A percentile compares a stretch with the other conserved stretches of the same genome.
Evolutionary conservation across 768 basidiomycete genomes (phyloP).

Genomic region (Ramaria sp.): DNA sequence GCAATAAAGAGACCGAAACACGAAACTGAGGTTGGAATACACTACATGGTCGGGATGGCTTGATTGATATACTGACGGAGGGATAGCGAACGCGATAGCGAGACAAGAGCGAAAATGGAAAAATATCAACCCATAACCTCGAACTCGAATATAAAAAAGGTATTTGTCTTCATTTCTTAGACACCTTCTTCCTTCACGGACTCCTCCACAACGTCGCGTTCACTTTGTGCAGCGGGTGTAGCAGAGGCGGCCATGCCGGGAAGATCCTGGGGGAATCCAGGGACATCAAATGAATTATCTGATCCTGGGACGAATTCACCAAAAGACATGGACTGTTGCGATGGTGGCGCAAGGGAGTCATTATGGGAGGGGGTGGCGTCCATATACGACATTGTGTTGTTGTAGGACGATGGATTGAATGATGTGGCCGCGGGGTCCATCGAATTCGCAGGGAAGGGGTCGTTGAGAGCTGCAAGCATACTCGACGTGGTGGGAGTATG

Average conservation of each 20-base stretch:
- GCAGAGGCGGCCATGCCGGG: neutral
- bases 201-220: conserved; percentile 38
- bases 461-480: conserved; percentile 80
- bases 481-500: conserved; percentile 83
- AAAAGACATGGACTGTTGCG: conserved; percentile 53
- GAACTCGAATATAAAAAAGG: neutral
- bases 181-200: conserved; percentile 49
- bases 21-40: neutral
- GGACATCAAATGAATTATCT: conserved; percentile 49
- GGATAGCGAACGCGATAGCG: neutral
- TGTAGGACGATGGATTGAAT: conserved; percentile 35
- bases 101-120: conserved; percentile 1
- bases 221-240: conserved; percentile 42
- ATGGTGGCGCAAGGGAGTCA: conserved; percentile 48
- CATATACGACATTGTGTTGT: conserved; percentile 55
- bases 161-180: neutral
- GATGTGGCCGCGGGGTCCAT: conserved; percentile 53
- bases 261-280: conserved; percentile 59
- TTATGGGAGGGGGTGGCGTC: conserved; percentile 57
- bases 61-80: conserved; percentile 5
- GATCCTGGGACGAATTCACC: conserved; percentile 56
- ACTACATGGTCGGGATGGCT: neutral
- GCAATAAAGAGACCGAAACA: conserved; percentile 1
- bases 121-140: neutral
- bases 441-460: conserved; percentile 53